A percentile compares a stretch with the other conserved stretches of the same genome.
phyloP scores from a whole-genome alignment of 345 rosid species.

The Citrus trifoliata region DNA sequence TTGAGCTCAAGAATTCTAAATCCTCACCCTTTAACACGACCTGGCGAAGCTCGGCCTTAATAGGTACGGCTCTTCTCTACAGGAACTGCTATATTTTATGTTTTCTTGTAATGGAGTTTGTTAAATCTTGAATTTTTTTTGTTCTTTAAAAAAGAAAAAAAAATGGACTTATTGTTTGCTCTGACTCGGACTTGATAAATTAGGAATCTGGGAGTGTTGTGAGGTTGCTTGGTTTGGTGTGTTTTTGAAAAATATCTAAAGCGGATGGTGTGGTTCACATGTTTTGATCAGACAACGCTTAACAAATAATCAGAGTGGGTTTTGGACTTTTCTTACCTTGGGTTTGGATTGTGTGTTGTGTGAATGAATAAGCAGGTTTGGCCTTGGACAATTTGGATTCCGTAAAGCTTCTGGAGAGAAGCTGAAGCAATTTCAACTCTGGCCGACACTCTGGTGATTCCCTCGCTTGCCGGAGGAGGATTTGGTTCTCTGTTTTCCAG shows the following conservation, averaged over 20 bases:
- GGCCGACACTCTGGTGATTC: conserved; percentile 53
- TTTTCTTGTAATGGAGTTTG: neutral
- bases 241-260: neutral
- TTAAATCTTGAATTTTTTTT: neutral
- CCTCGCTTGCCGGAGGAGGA: conserved; percentile 44
- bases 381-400: conserved; percentile 6
- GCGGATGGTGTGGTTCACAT: neutral
- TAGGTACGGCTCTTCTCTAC: conserved; percentile 1
- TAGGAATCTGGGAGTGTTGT: neutral
- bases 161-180: too few species aligned
- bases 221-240: conserved; percentile 6
- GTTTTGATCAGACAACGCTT: neutral
- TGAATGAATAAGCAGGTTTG: conserved; percentile 24
- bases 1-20: neutral
- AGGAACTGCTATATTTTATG: neutral
- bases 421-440: conserved; percentile 58
- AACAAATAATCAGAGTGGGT: neutral
- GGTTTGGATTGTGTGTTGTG: neutral
- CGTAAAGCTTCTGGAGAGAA: conserved; percentile 52
- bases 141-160: too few species aligned
- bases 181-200: neutral
- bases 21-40: neutral
- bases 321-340: conserved; percentile 5
- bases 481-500: conserved; percentile 34
- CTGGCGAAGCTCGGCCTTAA: conserved; percentile 11